Conservation (phyloP, 1,284 basidiomycete genomes). For the Cryptococcus sp. region DNA sequence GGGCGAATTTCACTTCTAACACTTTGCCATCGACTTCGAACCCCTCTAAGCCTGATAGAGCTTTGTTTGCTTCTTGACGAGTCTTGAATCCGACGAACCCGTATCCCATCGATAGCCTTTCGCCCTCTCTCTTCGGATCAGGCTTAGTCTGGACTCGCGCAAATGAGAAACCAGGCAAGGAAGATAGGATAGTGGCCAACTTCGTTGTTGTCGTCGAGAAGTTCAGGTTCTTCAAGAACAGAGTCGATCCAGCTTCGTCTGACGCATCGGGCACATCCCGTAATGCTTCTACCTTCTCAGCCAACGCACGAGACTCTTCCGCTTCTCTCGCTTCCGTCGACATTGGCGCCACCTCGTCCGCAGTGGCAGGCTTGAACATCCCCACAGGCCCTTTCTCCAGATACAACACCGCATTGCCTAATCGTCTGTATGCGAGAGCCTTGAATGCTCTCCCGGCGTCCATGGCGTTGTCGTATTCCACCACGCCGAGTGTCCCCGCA, state of each 20-base stretch:
- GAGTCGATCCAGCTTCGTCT: conserved; percentile 71
- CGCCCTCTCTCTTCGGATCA: conserved; percentile 69
- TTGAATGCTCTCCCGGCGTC: conserved; percentile 77
- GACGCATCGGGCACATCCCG: conserved; percentile 56
- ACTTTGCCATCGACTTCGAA: conserved; percentile 85
- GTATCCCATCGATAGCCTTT: conserved; percentile 85
- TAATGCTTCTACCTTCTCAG: conserved; percentile 31
- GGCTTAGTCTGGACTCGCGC: conserved; percentile 89
- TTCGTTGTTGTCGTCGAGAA: conserved; percentile 83
- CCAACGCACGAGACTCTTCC: conserved; percentile 53
- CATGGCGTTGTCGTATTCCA: conserved; percentile 74
- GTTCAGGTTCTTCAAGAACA: conserved; percentile 93
- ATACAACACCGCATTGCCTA: conserved; percentile 88
- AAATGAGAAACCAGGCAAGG: conserved; percentile 79
- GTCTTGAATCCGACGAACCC: conserved; percentile 92
- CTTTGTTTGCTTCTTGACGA: conserved; percentile 70
- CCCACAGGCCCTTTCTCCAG: conserved; percentile 87
- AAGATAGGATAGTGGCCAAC: conserved; percentile 70
- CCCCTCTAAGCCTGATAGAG: conserved; percentile 76
- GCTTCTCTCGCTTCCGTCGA: conserved; percentile 41
- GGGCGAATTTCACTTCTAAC: conserved; percentile 82
- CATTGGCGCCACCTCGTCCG: conserved; percentile 13
- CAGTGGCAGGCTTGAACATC: conserved; percentile 61
- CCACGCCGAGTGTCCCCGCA: conserved; percentile 89
- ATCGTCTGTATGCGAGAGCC: conserved; percentile 78